Evolutionary conservation across 495 filamentous ascomycete genomes (phyloP).

Genomic region (Clavariopsis aquatica): DNA sequence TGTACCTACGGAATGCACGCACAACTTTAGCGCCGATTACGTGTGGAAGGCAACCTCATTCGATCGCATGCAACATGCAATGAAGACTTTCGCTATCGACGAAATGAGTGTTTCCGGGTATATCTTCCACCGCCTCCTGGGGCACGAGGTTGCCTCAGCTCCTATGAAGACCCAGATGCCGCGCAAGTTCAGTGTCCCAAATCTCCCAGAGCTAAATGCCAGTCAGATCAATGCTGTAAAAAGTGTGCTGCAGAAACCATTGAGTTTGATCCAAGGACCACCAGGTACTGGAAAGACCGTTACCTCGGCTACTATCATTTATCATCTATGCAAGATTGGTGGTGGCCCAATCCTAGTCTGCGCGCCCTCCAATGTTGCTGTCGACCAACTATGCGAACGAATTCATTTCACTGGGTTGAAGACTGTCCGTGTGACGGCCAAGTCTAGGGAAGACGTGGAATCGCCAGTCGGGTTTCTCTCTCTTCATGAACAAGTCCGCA

Average conservation of each 20-base stretch:
- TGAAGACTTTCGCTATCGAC: constrained; percentile 99
- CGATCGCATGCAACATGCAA: constrained; percentile 97
- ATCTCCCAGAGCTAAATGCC: constrained; percentile 90
- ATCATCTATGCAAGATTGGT: constrained; percentile 93
- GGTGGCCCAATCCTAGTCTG: constrained; percentile 95
- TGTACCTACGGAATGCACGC: constrained; percentile 94
- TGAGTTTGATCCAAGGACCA: constrained; percentile 95
- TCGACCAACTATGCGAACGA: constrained; percentile 97
- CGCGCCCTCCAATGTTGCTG: constrained; percentile 96
- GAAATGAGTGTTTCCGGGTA: constrained; percentile 98
- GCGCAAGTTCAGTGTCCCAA: constrained; percentile 94
- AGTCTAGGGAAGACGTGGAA: constrained; percentile 97
- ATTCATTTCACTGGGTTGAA: constrained; percentile 94
- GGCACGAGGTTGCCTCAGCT: constrained; percentile 92
- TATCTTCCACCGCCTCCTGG: constrained; percentile 96
- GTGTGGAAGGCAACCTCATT: constrained; percentile 99
- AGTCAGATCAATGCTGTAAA: constrained; percentile 98
- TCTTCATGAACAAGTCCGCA: constrained; percentile 93
- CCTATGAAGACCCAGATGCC: constrained; percentile 97
- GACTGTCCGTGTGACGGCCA: constrained; percentile 96
- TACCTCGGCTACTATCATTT: constrained; percentile 98
- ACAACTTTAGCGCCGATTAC: constrained; percentile 97
- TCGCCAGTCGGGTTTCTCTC: constrained; percentile 93
- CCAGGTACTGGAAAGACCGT: constrained; percentile 98
- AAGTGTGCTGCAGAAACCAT: constrained; percentile 86